These are phyloP conservation scores for Xerocomellus amylosporus DNA, from an alignment of 768 basidiomycete genomes.

Conservation along the genomic window DNA sequence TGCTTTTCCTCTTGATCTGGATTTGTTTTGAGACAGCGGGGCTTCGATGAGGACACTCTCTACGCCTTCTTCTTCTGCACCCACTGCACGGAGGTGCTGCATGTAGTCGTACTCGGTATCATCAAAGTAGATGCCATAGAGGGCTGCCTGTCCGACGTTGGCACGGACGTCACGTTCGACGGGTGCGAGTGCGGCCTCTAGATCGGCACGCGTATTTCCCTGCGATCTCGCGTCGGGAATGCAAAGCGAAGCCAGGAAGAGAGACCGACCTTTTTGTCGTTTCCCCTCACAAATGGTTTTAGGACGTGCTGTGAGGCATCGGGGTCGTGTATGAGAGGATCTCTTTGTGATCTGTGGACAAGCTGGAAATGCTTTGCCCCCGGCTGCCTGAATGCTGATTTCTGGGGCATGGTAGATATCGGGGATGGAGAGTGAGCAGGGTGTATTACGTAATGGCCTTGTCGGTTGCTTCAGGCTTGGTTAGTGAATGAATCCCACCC, in stretches of 20 bases:
- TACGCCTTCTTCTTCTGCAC: constrained; percentile 73
- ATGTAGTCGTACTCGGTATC: constrained; percentile 98
- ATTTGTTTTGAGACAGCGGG: constrained; percentile 43
- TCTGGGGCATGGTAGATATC: constrained; percentile 59
- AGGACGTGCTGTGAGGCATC: constrained; percentile 89
- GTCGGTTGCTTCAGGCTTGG: constrained; percentile 28
- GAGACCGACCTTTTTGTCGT: constrained; percentile 57
- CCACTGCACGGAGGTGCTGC: constrained; percentile 86
- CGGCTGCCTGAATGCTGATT: constrained; percentile 87
- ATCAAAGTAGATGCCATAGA: constrained; percentile 92
- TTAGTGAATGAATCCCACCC: constrained; percentile 24
- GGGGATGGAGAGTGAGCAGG: neutral
- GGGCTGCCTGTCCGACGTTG: constrained; percentile 81
- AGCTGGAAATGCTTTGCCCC: constrained; percentile 94
- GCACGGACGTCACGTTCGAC: constrained; percentile 45
- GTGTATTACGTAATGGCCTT: constrained; percentile 31
- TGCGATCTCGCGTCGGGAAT: constrained; percentile 31
- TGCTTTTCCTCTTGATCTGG: constrained; percentile 30
- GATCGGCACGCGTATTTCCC: constrained; percentile 81
- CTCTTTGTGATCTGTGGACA: constrained; percentile 92
- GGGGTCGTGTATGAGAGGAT: constrained; percentile 92
- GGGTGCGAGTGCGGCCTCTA: constrained; percentile 56
- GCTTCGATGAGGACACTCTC: constrained; percentile 82
- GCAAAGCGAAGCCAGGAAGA: neutral
- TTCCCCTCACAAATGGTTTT: constrained; percentile 73